These are phyloP conservation scores for Chlamydomonas sphaeroides DNA, from an alignment of 139 green algal genomes.

Conservation along the genomic window DNA sequence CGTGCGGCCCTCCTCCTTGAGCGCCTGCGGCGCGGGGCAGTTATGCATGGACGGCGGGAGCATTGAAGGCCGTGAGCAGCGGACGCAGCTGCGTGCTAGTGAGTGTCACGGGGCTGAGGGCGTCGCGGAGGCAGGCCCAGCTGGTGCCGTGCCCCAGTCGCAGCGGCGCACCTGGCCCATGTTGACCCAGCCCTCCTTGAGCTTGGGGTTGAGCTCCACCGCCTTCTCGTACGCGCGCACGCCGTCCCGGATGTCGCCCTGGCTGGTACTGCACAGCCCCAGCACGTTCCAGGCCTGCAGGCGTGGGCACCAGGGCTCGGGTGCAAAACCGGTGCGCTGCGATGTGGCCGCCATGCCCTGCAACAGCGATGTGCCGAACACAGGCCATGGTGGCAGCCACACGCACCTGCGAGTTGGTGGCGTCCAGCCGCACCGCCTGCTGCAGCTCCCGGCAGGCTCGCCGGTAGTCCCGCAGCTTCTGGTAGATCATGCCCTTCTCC, in stretches of 20 bases:
- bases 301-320: too few relatives aligned
- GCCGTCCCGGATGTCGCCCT: slow-evolving; percentile 81
- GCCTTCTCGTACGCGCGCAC: slow-evolving; percentile 72
- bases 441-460: slow-evolving; percentile 53
- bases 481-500: slow-evolving; percentile 76
- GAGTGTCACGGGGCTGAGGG: too few relatives aligned
- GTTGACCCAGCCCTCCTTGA: slow-evolving; percentile 82
- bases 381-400: too few relatives aligned
- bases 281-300: slow-evolving; percentile 71
- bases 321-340: too few relatives aligned
- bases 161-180: slow-evolving; percentile 68
- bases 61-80: too few relatives aligned
- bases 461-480: slow-evolving; percentile 81
- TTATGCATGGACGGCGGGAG: too few relatives aligned
- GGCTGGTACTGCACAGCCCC: slow-evolving; percentile 66
- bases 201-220: slow-evolving; percentile 62
- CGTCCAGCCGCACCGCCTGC: slow-evolving; percentile 59
- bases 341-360: too few relatives aligned
- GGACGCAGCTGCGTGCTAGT: too few relatives aligned
- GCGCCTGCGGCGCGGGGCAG: slow-evolving; percentile 37
- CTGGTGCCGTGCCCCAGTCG: too few relatives aligned
- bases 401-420: slow-evolving; percentile 57
- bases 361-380: too few relatives aligned
- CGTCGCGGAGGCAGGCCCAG: too few relatives aligned
- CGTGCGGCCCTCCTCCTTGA: slow-evolving; percentile 67